These are phyloP conservation scores for Penicillium bialowiezense DNA, from an alignment of 495 filamentous ascomycete species.

Conservation along the genomic window DNA sequence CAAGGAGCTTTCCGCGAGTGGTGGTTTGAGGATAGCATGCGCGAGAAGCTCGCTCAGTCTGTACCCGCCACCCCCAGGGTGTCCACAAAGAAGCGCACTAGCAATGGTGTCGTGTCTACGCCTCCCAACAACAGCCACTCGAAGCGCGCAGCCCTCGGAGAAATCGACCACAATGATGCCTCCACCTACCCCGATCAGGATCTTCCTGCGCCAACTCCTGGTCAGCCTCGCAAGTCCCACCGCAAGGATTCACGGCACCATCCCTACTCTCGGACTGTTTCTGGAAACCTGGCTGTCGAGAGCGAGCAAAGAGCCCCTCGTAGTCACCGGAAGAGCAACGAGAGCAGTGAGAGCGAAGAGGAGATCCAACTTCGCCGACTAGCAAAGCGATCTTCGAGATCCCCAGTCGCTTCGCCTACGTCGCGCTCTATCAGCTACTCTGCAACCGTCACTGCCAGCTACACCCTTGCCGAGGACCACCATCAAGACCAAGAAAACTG, in stretches of 20 bases:
- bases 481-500: conserved; percentile 47
- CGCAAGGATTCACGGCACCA: conserved; percentile 57
- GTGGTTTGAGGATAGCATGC: conserved; percentile 92
- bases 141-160: conserved; percentile 79
- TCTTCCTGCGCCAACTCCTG: conserved; percentile 90
- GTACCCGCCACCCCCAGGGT: conserved; percentile 76
- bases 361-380: conserved; percentile 72
- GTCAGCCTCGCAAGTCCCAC: conserved; percentile 88
- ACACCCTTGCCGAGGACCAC: conserved; percentile 41
- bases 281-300: conserved; percentile 38
- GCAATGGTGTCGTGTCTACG: conserved; percentile 69
- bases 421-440: conserved; percentile 50
- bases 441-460: conserved; percentile 45
- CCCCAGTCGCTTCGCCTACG: conserved; percentile 43
- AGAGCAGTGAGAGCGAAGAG: conserved; percentile 69
- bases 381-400: conserved; percentile 55
- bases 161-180: conserved; percentile 78
- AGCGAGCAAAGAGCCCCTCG: conserved; percentile 38
- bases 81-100: conserved; percentile 44
- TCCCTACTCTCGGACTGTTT: conserved; percentile 48
- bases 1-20: conserved; percentile 95
- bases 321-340: conserved; percentile 38
- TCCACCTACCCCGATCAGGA: conserved; percentile 61
- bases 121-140: conserved; percentile 75
- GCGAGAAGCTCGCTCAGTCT: conserved; percentile 58